A percentile compares a stretch with the other conserved stretches of the same genome.
Evolutionary conservation across 768 basidiomycete genomes (phyloP).

Genomic region (Tulasnella sp.): DNA sequence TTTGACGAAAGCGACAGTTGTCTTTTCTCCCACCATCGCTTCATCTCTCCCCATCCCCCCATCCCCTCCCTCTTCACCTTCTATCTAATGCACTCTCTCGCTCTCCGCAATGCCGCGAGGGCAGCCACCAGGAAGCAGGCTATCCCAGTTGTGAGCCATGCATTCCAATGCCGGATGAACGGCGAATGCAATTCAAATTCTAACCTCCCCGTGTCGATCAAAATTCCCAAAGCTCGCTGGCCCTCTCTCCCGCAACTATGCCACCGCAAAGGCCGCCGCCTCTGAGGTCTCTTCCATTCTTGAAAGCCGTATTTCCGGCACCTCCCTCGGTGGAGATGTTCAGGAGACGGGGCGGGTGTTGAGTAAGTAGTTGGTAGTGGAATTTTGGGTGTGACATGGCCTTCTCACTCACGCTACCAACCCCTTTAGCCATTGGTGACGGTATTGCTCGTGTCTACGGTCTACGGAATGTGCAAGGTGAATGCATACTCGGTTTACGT

Average conservation of each 20-base stretch:
- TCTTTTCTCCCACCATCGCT: slow-evolving; percentile 31
- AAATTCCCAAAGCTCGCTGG: slow-evolving; percentile 18
- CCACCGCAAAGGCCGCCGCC: slow-evolving; percentile 97
- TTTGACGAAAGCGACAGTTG: slow-evolving; percentile 8
- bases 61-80: slow-evolving; percentile 6
- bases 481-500: slow-evolving; percentile 18
- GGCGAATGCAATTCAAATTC: slow-evolving; percentile 1
- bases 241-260: slow-evolving; percentile 63
- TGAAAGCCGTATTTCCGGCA: slow-evolving; percentile 94
- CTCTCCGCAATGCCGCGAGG: slow-evolving; percentile 75
- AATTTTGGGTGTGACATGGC: slow-evolving; percentile 20
- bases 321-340: slow-evolving; percentile 82
- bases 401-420: slow-evolving; percentile 12
- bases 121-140: slow-evolving; percentile 47
- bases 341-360: slow-evolving; percentile 99
- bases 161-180: neutral
- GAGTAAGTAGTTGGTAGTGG: slow-evolving; percentile 47
- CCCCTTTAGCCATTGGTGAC: slow-evolving; percentile 80
- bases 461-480: slow-evolving; percentile 96
- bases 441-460: slow-evolving; percentile 99
- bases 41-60: slow-evolving; percentile 27
- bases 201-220: neutral
- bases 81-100: slow-evolving; percentile 69
- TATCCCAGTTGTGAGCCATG: slow-evolving; percentile 11
- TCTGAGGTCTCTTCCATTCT: slow-evolving; percentile 99